Percentiles rank a stretch among this genome's conserved stretches.
Conservation (phyloP, 257 asterid genomes). For the Nicotiana tomentosiformis region DNA sequence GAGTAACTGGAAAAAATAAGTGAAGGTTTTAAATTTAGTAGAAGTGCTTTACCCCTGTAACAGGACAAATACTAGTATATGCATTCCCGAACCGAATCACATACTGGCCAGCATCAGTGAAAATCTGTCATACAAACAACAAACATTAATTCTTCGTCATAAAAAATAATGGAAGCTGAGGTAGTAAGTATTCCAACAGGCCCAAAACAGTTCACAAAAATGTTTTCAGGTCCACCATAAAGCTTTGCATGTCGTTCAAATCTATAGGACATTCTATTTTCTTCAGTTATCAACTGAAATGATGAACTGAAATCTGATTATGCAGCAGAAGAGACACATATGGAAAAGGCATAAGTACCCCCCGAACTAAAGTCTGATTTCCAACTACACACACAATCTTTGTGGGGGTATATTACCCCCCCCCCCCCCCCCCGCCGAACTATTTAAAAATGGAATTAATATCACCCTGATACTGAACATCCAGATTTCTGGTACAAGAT, state of each 20-base stretch:
- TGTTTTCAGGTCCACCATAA: not conserved
- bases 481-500: too few relatives aligned
- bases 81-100: constrained; percentile 82
- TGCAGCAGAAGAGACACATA: not conserved
- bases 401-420: too few relatives aligned
- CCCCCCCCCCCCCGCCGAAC: too few relatives aligned
- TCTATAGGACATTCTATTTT: not conserved
- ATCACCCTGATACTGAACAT: too few relatives aligned
- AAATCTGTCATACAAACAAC: constrained; percentile 44
- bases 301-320: not conserved
- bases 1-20: not conserved
- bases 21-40: not conserved
- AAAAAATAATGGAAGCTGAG: not conserved
- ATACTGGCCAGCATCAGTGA: constrained; percentile 97
- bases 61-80: constrained; percentile 41
- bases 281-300: not conserved
- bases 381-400: too few relatives aligned
- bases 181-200: not conserved
- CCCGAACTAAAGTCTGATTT: too few relatives aligned
- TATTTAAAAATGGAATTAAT: too few relatives aligned
- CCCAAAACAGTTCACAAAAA: not conserved
- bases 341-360: too few relatives aligned
- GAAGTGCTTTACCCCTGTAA: constrained; percentile 49
- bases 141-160: not conserved
- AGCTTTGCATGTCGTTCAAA: not conserved